Conservation (phyloP, 2,329 filamentous ascomycete species). For the Ceratocystis diversiconidia region DNA sequence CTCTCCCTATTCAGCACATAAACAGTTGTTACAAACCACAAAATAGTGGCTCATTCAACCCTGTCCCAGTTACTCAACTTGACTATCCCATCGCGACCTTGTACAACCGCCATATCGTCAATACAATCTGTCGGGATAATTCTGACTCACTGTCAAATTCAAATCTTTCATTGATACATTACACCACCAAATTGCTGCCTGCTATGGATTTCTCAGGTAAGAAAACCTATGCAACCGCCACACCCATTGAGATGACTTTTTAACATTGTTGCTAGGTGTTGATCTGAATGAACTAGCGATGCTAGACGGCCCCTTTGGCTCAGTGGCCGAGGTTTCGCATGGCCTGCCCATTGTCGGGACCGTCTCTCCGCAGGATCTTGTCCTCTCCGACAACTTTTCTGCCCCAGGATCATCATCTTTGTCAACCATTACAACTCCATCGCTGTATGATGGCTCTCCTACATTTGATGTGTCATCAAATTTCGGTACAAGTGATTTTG, state of each 20-base stretch:
- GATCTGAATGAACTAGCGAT: conserved; percentile 44
- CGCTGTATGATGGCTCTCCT: conserved; percentile 63
- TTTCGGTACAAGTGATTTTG: conserved; percentile 48
- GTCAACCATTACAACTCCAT: conserved; percentile 74
- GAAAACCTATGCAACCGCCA: conserved; percentile 19
- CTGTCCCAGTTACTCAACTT: not conserved
- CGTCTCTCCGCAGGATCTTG: conserved; percentile 70
- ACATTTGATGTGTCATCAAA: conserved; percentile 56
- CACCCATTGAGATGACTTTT: conserved; percentile 19
- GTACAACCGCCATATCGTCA: not conserved
- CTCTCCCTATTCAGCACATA: conserved; percentile 37
- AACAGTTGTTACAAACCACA: not conserved
- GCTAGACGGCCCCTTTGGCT: conserved; percentile 38
- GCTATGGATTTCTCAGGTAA: conserved; percentile 16
- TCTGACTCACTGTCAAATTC: not conserved
- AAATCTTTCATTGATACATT: not conserved
- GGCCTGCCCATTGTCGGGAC: conserved; percentile 44
- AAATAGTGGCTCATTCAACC: not conserved
- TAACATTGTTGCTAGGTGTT: conserved; percentile 31
- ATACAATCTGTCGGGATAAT: not conserved
- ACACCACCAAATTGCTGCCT: not conserved
- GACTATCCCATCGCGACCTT: not conserved
- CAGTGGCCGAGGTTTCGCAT: conserved; percentile 18
- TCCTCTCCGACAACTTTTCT: conserved; percentile 57
- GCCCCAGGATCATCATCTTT: conserved; percentile 70